Percentiles rank a stretch among this genome's conserved stretches.
Evolutionary conservation across 1,284 basidiomycete genomes (phyloP).

Genomic region (Pseudozyma sp.): DNA sequence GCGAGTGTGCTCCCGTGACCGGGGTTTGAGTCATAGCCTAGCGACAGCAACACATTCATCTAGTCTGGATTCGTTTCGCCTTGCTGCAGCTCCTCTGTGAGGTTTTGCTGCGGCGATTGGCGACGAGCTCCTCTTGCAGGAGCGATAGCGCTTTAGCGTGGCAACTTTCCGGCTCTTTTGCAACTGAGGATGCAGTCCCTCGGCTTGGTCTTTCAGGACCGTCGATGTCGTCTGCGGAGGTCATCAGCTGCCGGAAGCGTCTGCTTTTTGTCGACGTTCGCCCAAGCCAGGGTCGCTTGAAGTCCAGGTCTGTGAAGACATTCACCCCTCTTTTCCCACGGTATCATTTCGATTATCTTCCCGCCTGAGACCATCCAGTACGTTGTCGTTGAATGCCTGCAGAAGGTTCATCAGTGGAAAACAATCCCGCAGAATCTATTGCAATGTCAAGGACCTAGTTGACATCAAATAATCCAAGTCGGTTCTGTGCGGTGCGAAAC

Average conservation of each 20-base stretch:
- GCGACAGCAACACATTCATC: constrained; percentile 45
- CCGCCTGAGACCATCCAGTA: neutral
- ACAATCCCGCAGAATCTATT: no score
- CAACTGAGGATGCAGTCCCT: constrained; percentile 34
- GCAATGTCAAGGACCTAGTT: no score
- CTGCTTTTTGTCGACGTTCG: constrained; percentile 1
- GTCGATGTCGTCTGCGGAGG: constrained; percentile 36
- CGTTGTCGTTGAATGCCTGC: no score
- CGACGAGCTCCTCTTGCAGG: constrained; percentile 25
- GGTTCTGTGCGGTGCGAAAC: no score
- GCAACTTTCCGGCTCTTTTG: constrained; percentile 15
- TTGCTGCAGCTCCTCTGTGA: constrained; percentile 10
- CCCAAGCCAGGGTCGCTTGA: constrained; percentile 21
- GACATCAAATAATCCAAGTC: no score
- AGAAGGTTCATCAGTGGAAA: no score
- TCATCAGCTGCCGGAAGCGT: constrained; percentile 16
- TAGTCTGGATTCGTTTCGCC: constrained; percentile 35
- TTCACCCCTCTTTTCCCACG: neutral
- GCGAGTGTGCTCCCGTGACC: constrained; percentile 41
- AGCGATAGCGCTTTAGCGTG: constrained; percentile 32
- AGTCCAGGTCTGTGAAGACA: constrained; percentile 49
- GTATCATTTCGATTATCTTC: neutral
- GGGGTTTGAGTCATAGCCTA: constrained; percentile 60
- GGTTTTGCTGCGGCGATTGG: constrained; percentile 8
- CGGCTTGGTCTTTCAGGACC: constrained; percentile 19